Evolutionary conservation across 192 early-diverging fungal species (phyloP), one percentile per base, ranked within the genome.

Genomic region (Fimicolochytrium jonesii): DNA sequence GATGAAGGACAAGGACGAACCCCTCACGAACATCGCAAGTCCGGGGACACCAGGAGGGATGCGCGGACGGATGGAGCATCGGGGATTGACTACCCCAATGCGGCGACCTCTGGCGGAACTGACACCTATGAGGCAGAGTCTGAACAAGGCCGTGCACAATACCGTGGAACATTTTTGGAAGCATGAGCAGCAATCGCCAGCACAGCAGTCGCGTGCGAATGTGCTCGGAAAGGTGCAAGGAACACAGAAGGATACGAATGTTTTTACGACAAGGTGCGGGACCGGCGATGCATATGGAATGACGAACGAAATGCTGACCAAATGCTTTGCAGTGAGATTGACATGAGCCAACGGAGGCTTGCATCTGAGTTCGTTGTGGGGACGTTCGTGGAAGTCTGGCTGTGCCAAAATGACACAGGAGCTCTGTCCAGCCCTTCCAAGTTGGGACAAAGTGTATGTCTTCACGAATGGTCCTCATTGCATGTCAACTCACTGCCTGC

Each of bases 351-450:
- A 53, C 35, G 53, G 22, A n/a, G 50, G 6, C 47, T 41, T 15
- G 53, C 64, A 0, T 71, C 66, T 6, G 52, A 76, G 29, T 76
- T 76, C 53, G 64, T 72, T 18, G 41, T 71, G 7, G 42, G 42
- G 2, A 34, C 62, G 4, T 66, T 76, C 37, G 51, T 69, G 5
- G 74, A 76, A 25, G 13, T 71, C 6, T 76, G 74, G 74, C 45
- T 71, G 25, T 72, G 61, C 34, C 74, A 72, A 41, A 71, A 75
- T 26, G 73, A 75, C 39, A 39, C 54, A n/a, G 25, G n/a, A 0
- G 55, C 47, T 18, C 26, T 60, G 18, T 20, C 66, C 5, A 62
- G 47, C 34, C 47, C 60, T 23, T 26, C 49, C n/a, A 29, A 62
- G 35, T 7, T 25, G 2, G 60, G 60, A 9, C 46, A 48, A 52